Evolutionary conservation across 208 protist species (phyloP), one percentile per base, ranked within the genome.

Genomic region (Acanthamoeba culbertsoni): DNA sequence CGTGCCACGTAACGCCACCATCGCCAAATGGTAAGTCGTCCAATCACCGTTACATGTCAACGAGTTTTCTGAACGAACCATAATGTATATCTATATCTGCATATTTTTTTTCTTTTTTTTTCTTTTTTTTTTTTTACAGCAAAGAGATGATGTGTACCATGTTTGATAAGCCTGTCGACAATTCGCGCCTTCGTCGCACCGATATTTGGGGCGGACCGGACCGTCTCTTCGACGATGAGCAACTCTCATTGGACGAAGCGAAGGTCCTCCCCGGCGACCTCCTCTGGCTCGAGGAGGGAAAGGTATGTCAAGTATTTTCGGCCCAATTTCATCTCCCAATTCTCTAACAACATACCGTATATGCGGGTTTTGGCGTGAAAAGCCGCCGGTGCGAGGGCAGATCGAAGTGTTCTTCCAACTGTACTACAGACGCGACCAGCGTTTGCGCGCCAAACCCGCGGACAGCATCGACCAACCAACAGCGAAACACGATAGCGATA

Each of bases 281-380:
- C 28, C 84, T 91, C 16, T 91, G 84, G 84, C 57, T 91, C 40
- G 84, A 91, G 35, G 84, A 91, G 5, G 84, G 84, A 26, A 91
- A 91, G 57, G 84, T 71, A 90, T 5, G 3, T 2, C 7, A 6
- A 1, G 18, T 28, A 4, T 31, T 37, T 16, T 37, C 4, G 1
- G 3, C 62, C 31, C 8, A 48, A n/a, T n/a, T n/a, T 57, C 28
- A 88, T 1, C 12, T 33, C 1, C 31, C 51, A 63, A 46, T 53
- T 37, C n/a, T 6, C 1, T 63, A 8, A 48, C 40, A 55, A 2
- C 3, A 10, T 43, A 5, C 8, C 43, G 5, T 86, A 5, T 3
- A 31, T 3, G 20, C 53, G 48, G 7, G 48, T 55, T 18, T 7
- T 55, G 48, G 8, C 71, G 40, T 42, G 20, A 26, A n/a, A 14